A percentile compares a stretch with the other conserved stretches of the same genome.
These are phyloP conservation scores for Aspergillus saccharolyticus DNA, from an alignment of 495 filamentous ascomycete species.

Conservation along the genomic window DNA sequence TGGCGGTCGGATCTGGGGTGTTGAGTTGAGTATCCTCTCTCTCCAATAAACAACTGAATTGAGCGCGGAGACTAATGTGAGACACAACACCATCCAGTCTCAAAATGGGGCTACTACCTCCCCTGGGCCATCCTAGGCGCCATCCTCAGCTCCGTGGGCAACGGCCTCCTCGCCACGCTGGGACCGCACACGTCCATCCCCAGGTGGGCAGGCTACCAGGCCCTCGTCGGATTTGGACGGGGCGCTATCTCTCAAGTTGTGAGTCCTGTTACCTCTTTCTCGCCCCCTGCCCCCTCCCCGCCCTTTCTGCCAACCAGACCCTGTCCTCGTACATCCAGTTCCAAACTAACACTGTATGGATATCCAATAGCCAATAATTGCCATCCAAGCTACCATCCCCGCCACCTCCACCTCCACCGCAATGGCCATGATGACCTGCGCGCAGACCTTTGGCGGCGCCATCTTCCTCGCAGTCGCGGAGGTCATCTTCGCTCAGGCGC, in stretches of 20 bases:
- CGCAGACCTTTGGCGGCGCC: slow-evolving; percentile 59
- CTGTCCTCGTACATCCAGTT: background rate
- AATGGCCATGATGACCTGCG: slow-evolving; percentile 50
- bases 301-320: background rate
- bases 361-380: slow-evolving; percentile 26
- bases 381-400: slow-evolving; percentile 27
- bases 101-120: slow-evolving; percentile 49
- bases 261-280: background rate
- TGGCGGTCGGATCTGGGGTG: slow-evolving; percentile 41
- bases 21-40: slow-evolving; percentile 21
- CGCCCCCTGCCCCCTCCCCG: background rate
- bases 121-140: slow-evolving; percentile 31
- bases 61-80: background rate
- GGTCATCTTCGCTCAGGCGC: slow-evolving; percentile 60
- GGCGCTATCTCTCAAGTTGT: slow-evolving; percentile 41
- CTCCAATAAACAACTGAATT: background rate
- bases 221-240: slow-evolving; percentile 45
- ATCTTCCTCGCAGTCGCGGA: slow-evolving; percentile 62
- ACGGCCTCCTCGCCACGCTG: slow-evolving; percentile 46
- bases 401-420: slow-evolving; percentile 40
- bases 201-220: slow-evolving; percentile 52
- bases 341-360: background rate
- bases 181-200: slow-evolving; percentile 34
- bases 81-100: slow-evolving; percentile 19
- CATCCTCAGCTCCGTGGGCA: slow-evolving; percentile 27